phyloP scores from a whole-genome alignment of 352 stramenopile species.

The Phytopythium helicoides region DNA sequence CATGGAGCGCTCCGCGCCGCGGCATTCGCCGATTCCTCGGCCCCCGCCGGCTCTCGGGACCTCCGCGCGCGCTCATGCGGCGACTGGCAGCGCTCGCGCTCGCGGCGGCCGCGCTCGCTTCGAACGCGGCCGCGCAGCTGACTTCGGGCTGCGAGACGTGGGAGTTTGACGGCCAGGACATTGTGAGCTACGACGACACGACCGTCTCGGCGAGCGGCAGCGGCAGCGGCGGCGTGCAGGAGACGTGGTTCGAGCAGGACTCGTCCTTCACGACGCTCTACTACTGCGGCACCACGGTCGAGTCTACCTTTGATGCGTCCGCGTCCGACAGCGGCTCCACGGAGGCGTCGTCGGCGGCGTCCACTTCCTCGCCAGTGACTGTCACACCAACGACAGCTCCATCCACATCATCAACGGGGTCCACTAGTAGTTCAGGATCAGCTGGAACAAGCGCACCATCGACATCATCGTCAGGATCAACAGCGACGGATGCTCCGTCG shows the following conservation, averaged over 20 bases:
- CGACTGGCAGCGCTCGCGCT: too few relatives aligned
- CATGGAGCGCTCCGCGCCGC: neutral
- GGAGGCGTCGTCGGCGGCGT: neutral
- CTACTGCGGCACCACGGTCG: slow-evolving; percentile 19
- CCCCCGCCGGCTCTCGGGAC: too few relatives aligned
- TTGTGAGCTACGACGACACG: slow-evolving; percentile 16
- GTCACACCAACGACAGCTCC: neutral
- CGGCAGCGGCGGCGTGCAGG: too few relatives aligned
- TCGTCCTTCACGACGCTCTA: slow-evolving; percentile 25
- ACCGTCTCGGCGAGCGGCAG: slow-evolving; percentile 14
- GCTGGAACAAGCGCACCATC: neutral
- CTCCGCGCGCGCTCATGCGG: too few relatives aligned
- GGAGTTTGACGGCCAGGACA: slow-evolving; percentile 25
- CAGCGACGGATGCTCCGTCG: neutral
- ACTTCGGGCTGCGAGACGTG: slow-evolving; percentile 17
- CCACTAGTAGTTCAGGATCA: too few relatives aligned
- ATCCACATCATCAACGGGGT: neutral
- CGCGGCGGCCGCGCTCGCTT: too few relatives aligned
- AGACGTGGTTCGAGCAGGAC: slow-evolving; percentile 38
- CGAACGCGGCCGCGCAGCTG: neutral
- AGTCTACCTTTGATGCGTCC: neutral
- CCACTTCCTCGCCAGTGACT: too few relatives aligned
- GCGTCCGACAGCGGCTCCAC: neutral
- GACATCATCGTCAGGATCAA: neutral
- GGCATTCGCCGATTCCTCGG: slow-evolving; percentile 5